Percentiles rank a stretch among this genome's conserved stretches.
Evolutionary conservation across 768 basidiomycete genomes (phyloP).

Genomic region (Podaxis rugospora): DNA sequence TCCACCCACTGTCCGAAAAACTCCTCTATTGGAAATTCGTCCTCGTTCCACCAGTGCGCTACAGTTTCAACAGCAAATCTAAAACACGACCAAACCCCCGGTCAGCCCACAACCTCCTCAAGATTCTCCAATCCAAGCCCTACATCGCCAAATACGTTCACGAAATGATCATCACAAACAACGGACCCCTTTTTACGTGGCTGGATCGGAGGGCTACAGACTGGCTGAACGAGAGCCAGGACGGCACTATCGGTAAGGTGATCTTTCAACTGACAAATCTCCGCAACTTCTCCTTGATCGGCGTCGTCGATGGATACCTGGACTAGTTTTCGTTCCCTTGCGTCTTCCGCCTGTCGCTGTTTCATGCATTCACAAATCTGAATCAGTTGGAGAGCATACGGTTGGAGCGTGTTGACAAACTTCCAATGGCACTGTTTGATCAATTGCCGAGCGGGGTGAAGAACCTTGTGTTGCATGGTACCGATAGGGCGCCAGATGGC

Average conservation of each 20-base stretch:
- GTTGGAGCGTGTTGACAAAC: neutral
- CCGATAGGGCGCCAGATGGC: neutral
- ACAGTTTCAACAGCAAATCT: neutral
- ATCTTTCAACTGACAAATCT: neutral
- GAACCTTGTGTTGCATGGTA: neutral
- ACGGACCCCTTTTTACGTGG: slow-evolving; percentile 1
- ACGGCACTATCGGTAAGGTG: neutral
- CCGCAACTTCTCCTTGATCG: neutral
- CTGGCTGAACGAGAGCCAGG: neutral
- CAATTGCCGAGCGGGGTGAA: neutral
- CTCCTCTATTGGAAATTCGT: slow-evolving; percentile 3
- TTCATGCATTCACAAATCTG: neutral
- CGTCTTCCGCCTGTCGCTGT: neutral
- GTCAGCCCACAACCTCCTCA: slow-evolving; percentile 2
- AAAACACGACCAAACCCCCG: slow-evolving; percentile 1
- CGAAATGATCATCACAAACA: slow-evolving; percentile 1
- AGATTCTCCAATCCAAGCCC: neutral
- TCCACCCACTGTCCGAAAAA: slow-evolving; percentile 1
- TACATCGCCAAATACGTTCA: neutral
- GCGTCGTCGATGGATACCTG: slow-evolving; percentile 2
- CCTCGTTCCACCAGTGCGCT: neutral
- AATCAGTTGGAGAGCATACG: neutral
- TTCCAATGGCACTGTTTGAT: neutral
- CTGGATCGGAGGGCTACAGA: neutral
- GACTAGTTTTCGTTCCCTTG: neutral